Conservation (phyloP, 1,139 yeast species). For the Trichomonascaceae sp. region DNA sequence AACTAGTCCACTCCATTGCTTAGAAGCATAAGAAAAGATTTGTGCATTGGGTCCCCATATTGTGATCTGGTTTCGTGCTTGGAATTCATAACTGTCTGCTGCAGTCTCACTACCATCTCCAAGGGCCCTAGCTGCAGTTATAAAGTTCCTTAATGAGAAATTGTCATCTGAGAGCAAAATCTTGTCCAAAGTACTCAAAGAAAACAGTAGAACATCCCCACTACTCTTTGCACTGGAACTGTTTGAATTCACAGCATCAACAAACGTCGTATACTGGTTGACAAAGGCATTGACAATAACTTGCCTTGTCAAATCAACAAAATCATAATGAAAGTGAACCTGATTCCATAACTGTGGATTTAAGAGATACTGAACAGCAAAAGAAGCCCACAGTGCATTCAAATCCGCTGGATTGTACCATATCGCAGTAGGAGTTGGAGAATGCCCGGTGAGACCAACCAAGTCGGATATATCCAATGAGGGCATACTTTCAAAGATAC, state of each 20-base stretch:
- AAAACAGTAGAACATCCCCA: not conserved
- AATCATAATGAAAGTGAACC: constrained; percentile 16
- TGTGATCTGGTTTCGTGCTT: constrained; percentile 18
- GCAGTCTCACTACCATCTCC: not conserved
- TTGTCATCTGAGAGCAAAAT: constrained; percentile 14
- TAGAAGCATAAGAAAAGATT: constrained; percentile 16
- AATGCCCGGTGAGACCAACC: constrained; percentile 12
- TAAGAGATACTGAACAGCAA: constrained; percentile 1
- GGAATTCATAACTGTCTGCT: constrained; percentile 15
- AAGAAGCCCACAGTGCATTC: constrained; percentile 12
- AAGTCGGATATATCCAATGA: constrained; percentile 12
- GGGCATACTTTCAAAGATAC: constrained; percentile 14
- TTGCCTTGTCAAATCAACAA: constrained; percentile 18
- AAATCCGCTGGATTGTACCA: constrained; percentile 12
- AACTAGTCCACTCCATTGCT: constrained; percentile 19
- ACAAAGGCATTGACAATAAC: constrained; percentile 14
- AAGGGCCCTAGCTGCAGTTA: not conserved
- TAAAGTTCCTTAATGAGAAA: not conserved
- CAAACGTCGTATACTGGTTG: constrained; percentile 11
- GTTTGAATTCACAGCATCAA: constrained; percentile 1
- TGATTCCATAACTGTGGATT: constrained; percentile 10
- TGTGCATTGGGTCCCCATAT: constrained; percentile 17
- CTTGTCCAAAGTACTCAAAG: constrained; percentile 11
- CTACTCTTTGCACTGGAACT: not conserved
- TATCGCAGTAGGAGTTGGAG: constrained; percentile 8